Conservation (phyloP, 305 asterid genomes). For the Stenogyne calaminthoides region DNA sequence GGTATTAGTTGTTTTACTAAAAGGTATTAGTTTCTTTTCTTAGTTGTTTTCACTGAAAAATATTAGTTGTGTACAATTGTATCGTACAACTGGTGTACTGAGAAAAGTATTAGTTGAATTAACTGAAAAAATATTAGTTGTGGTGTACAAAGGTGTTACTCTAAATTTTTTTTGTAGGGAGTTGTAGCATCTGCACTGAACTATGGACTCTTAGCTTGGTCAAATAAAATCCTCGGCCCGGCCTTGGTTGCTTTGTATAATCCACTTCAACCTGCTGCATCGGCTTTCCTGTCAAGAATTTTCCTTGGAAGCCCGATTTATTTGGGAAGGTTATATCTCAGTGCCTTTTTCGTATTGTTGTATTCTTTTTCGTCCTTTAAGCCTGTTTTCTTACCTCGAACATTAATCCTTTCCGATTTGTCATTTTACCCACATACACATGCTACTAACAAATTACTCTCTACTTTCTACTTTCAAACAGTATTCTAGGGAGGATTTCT, state of each 20-base stretch:
- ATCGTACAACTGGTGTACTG: too few relatives aligned
- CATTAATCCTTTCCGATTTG: not conserved
- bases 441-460: conserved; percentile 26
- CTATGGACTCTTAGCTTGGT: conserved; percentile 91
- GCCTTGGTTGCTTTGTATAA: conserved; percentile 85
- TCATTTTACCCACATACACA: not conserved
- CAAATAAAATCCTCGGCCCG: conserved; percentile 87
- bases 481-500: conserved; percentile 85
- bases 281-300: conserved; percentile 78
- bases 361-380: not conserved
- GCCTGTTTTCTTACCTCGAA: not conserved
- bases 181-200: conserved; percentile 86
- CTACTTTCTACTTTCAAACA: conserved; percentile 36
- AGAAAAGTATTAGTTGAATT: too few relatives aligned
- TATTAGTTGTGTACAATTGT: too few relatives aligned
- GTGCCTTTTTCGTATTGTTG: not conserved
- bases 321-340: conserved; percentile 77
- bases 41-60: too few relatives aligned
- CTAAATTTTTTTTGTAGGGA: conserved; percentile 55
- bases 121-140: too few relatives aligned
- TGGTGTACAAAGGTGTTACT: too few relatives aligned
- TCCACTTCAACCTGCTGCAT: conserved; percentile 94
- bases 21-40: too few relatives aligned
- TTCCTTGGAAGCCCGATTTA: conserved; percentile 92
- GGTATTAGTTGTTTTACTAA: too few relatives aligned